These are phyloP conservation scores for Didymella exigua DNA, from an alignment of 2,329 filamentous ascomycete species.

Conservation along the genomic window DNA sequence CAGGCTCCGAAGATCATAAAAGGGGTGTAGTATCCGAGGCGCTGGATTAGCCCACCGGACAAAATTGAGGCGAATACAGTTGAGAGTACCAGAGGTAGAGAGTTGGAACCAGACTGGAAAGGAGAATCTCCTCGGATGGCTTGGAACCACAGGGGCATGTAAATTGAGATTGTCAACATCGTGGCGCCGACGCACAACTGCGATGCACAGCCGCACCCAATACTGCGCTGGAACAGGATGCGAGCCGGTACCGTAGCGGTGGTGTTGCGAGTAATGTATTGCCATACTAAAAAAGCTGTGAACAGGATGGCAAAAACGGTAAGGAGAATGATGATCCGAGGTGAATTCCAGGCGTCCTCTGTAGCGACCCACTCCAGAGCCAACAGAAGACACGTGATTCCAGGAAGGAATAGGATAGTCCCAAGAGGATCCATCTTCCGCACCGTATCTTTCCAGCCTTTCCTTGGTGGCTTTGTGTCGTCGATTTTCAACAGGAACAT, in stretches of 20 bases:
- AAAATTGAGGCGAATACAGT: constrained; percentile 51
- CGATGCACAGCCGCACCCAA: constrained; percentile 48
- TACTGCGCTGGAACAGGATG: constrained; percentile 50
- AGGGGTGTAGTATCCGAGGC: constrained; percentile 55
- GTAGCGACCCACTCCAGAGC: constrained; percentile 57
- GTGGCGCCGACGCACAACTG: constrained; percentile 50
- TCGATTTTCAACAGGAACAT: constrained; percentile 43
- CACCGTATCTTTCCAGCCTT: constrained; percentile 39
- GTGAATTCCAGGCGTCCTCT: constrained; percentile 51
- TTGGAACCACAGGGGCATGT: constrained; percentile 55
- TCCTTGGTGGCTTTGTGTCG: constrained; percentile 38
- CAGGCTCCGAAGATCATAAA: constrained; percentile 52
- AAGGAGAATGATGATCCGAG: constrained; percentile 51
- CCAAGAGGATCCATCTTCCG: constrained; percentile 52
- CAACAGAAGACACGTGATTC: constrained; percentile 54
- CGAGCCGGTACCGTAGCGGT: constrained; percentile 52
- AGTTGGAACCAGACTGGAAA: constrained; percentile 53
- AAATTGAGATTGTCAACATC: constrained; percentile 48
- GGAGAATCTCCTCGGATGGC: constrained; percentile 53
- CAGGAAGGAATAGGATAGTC: constrained; percentile 49
- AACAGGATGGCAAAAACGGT: constrained; percentile 50
- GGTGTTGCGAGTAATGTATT: constrained; percentile 47
- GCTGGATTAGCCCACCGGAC: constrained; percentile 48
- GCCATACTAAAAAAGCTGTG: constrained; percentile 47
- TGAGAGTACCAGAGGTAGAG: constrained; percentile 53